Base-by-base conservation (phyloP, 2,329 filamentous ascomycete genomes). In the Arthrobotrys megalospora region DNA sequence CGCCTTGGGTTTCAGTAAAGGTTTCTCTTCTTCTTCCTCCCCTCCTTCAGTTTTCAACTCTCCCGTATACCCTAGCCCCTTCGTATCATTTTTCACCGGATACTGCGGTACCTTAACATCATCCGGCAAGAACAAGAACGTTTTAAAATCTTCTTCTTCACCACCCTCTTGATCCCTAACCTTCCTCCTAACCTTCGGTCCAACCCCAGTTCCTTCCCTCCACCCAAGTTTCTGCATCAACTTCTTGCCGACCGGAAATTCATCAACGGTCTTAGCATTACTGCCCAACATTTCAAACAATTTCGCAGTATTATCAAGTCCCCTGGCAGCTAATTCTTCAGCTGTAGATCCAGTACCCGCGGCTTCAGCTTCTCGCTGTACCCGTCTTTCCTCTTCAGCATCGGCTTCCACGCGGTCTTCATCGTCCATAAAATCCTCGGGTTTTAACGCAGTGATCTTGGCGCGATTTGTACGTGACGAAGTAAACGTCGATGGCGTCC, bases 381-480 rank as follows among this genome's bases (percentile, higher is more conserved):
- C 97, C 85, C 78, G 89, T 89, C 82, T 91, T 89, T 1, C 91
- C 88, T 84, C 97, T 7, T 78, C 75, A 1, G 75, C 94, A 73
- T 92, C 93, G 0, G 91, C 92, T 83, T 97, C 94, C 6, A 92
- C 92, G 38, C 97, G 86, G 84, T 99, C 96, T 83, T 99, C 96
- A 48, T 97, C 95, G 82, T 99, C 96, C 96, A 99, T 99, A 82
- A 94, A 98, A 83, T 98, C 94, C 84, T 98, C 94, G 0, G 90
- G 89, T 58, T 91, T 90, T 83, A 92, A 90, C 80, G 88, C 85
- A 19, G 81, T 81, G 1, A 85, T 81, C 79, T 89, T 87, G n/a
- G 86, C 90, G 70, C 94, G 92, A 82, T 93, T 93, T 45, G 89
- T 86, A 24, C 96, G 92, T 64, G 94, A 97, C 6, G 95, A 98